phyloP scores from a whole-genome alignment of 192 early-diverging fungal genomes.

The Podila clonocystis region DNA sequence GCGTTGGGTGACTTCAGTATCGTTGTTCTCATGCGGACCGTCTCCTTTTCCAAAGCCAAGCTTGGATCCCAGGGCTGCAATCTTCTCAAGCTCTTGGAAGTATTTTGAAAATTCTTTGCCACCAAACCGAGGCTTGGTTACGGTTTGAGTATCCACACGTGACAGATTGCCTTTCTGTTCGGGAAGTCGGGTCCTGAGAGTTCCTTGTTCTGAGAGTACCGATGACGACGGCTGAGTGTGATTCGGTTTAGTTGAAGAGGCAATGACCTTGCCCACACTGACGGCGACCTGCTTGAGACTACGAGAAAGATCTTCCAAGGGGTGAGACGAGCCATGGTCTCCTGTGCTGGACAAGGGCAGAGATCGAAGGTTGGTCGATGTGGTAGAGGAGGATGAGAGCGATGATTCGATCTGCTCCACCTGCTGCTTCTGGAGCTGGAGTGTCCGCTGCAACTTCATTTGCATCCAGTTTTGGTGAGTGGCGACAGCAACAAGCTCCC shows the following conservation, averaged over 20 bases:
- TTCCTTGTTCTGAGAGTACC: background rate
- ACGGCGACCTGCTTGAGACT: conserved; percentile 43
- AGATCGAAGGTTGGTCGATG: background rate
- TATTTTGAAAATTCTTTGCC: conserved; percentile 40
- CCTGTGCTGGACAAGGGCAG: background rate
- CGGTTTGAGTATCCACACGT: background rate
- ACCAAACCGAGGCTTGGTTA: background rate
- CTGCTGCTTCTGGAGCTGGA: conserved; percentile 44
- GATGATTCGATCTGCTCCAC: conserved; percentile 26
- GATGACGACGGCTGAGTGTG: no score
- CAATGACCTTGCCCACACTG: conserved; percentile 41
- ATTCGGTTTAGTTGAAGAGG: background rate
- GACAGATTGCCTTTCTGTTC: background rate
- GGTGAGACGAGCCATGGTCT: background rate
- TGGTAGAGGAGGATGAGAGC: background rate
- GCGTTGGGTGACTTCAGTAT: background rate
- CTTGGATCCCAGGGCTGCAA: conserved; percentile 32
- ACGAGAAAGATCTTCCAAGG: conserved; percentile 19
- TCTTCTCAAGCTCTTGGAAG: conserved; percentile 45
- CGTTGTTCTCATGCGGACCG: background rate
- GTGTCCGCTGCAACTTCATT: conserved; percentile 32
- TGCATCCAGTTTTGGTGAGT: conserved; percentile 50
- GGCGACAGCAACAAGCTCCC: conserved; percentile 40
- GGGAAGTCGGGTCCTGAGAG: background rate
- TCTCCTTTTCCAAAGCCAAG: conserved; percentile 23